phyloP scores from a whole-genome alignment of 768 basidiomycete species.

The Rhodotorula paludigena region DNA sequence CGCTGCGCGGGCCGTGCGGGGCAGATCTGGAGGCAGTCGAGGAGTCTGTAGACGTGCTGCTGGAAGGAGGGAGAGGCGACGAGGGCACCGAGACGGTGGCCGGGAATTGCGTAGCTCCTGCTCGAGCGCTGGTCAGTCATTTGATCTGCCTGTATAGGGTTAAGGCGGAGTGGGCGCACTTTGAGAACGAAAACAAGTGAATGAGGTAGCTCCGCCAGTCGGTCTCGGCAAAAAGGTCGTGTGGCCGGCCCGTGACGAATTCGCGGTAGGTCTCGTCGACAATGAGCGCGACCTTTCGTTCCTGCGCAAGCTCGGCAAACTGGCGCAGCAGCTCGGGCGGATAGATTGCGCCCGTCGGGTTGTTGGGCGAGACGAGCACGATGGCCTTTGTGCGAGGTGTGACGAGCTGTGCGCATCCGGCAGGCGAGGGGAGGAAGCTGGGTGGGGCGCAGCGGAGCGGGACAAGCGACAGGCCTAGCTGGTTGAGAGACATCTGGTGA shows the following conservation, averaged over 20 bases:
- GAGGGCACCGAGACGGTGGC: slow-evolving; percentile 71
- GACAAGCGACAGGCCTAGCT: slow-evolving; percentile 30
- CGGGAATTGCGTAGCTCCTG: slow-evolving; percentile 70
- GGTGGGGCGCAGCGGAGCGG: slow-evolving; percentile 48
- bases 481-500: slow-evolving; percentile 20
- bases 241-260: slow-evolving; percentile 59
- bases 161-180: slow-evolving; percentile 6
- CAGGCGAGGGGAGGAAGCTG: slow-evolving; percentile 60
- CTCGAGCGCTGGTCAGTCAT: background rate
- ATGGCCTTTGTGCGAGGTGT: slow-evolving; percentile 62
- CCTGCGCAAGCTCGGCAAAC: slow-evolving; percentile 60
- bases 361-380: slow-evolving; percentile 70
- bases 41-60: slow-evolving; percentile 56
- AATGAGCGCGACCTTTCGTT: slow-evolving; percentile 60
- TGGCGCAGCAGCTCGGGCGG: slow-evolving; percentile 56
- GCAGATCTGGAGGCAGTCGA: slow-evolving; percentile 73
- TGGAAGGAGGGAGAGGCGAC: slow-evolving; percentile 60
- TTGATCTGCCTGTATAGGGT: too few species aligned
- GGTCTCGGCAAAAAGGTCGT: slow-evolving; percentile 53
- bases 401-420: slow-evolving; percentile 55
- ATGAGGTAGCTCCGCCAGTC: slow-evolving; percentile 28
- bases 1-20: slow-evolving; percentile 67
- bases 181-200: slow-evolving; percentile 40
- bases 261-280: slow-evolving; percentile 88
- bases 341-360: slow-evolving; percentile 70